Conservation (phyloP, 805 yeast species). For the Clavispora asparagi region DNA sequence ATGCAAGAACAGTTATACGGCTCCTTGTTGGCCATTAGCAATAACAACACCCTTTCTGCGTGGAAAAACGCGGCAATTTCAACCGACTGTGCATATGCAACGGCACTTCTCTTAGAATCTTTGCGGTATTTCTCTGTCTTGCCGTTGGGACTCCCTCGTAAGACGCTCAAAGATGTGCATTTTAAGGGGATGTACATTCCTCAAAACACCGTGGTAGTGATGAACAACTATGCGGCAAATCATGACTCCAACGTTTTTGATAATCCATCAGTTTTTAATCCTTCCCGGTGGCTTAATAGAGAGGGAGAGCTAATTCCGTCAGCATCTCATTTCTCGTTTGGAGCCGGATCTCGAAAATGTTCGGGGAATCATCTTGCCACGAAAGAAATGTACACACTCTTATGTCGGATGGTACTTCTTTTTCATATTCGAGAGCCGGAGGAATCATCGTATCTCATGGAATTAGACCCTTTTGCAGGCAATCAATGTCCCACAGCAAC, state of each 20-base stretch:
- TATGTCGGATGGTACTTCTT: conserved; percentile 47
- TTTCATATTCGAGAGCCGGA: conserved; percentile 46
- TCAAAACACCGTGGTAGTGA: conserved; percentile 46
- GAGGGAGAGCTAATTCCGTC: conserved; percentile 9
- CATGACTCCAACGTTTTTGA: conserved; percentile 47
- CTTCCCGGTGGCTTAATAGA: conserved; percentile 47
- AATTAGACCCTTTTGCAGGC: conserved; percentile 44
- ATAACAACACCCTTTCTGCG: conserved; percentile 13
- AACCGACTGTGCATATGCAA: conserved; percentile 42
- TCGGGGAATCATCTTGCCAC: conserved; percentile 62
- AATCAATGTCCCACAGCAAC: conserved; percentile 53
- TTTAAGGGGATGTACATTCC: conserved; percentile 46
- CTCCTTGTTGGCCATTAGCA: conserved; percentile 3
- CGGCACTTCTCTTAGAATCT: conserved; percentile 60
- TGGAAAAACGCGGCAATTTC: conserved; percentile 21
- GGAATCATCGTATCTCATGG: conserved; percentile 29
- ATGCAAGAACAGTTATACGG: conserved; percentile 42
- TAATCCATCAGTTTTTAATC: conserved; percentile 44
- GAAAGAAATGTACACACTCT: conserved; percentile 57
- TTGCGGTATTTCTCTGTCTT: conserved; percentile 59
- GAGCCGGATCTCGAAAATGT: conserved; percentile 71
- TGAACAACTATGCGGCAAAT: conserved; percentile 70
- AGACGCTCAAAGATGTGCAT: conserved; percentile 46
- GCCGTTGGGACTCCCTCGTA: conserved; percentile 63
- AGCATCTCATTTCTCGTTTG: conserved; percentile 50